Evolutionary conservation across 352 stramenopile genomes (phyloP), one percentile per base, ranked within the genome.

Genomic region (Phytophthora crassamura): DNA sequence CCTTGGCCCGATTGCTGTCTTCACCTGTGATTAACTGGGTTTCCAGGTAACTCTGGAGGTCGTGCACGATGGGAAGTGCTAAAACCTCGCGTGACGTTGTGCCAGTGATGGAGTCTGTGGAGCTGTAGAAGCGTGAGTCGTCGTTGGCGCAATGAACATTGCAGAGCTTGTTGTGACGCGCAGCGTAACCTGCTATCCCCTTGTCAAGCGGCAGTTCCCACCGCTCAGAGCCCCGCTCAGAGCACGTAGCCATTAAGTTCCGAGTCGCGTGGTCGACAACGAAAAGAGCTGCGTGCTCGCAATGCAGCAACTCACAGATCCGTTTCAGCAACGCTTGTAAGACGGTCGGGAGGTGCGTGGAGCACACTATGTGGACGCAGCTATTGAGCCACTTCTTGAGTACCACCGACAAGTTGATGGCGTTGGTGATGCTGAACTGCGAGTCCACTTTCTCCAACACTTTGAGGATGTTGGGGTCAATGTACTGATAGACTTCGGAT

Each of bases 401-500:
- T 34, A 83, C 78, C 2, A 68, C 67, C 0, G 82, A 78, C 8
- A 93, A 62, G 10, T 77, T 78, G 63, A 93, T 91, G 22, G 85
- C 85, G 62, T 88, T 91, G 22, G 81, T 86, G 76, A 93, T 93
- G 58, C 81, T 91, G 73, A 93, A 93, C 63, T 93, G 82, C 34
- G 85, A 91, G 63, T 93, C 85, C n/a, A 91, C 82, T 50, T 93
- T 91, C 47, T 91, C 82, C 3, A 93, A 65, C 22, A 93, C 81
- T 20, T 91, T 91, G 25, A 93, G 65, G 64, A 93, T 89, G 70
- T 78, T 91, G 2, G 85, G 85, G 54, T 91, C 85, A 38, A 93
- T 90, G 55, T 88, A 93, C 43, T 87, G 79, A 15, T 82, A 83
- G 2, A 80, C 75, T 22, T 88, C 81, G 5, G 66, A 62, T 15